phyloP scores from a whole-genome alignment of 352 stramenopile species.

The Nothophytophthora sp. region DNA sequence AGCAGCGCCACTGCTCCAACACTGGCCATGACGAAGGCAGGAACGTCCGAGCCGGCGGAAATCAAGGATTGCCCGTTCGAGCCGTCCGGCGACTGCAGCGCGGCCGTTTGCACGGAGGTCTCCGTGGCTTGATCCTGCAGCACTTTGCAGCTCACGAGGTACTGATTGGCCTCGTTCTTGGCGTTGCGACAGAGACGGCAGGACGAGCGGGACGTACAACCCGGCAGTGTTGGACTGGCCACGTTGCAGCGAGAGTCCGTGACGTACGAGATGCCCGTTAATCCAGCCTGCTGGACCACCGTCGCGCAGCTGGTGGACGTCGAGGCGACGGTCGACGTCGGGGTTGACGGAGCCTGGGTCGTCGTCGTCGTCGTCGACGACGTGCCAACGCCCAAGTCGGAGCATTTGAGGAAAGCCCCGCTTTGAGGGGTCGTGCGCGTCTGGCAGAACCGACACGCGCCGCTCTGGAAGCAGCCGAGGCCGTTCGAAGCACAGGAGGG shows the following conservation, averaged over 20 bases:
- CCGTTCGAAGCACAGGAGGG: slow-evolving; percentile 21
- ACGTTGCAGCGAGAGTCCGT: slow-evolving; percentile 39
- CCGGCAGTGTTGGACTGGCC: slow-evolving; percentile 22
- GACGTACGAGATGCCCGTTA: slow-evolving; percentile 47
- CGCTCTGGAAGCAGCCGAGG: slow-evolving; percentile 28
- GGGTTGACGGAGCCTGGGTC: slow-evolving; percentile 8
- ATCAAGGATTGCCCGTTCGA: too few relatives aligned
- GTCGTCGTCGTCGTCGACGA: slow-evolving; percentile 5
- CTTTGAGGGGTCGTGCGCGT: slow-evolving; percentile 24
- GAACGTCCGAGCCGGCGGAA: too few relatives aligned
- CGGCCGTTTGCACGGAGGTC: too few relatives aligned
- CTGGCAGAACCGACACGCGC: slow-evolving; percentile 45
- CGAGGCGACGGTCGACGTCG: slow-evolving; percentile 15
- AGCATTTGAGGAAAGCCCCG: slow-evolving; percentile 24
- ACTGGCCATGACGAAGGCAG: slow-evolving; percentile 7
- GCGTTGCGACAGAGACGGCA: slow-evolving; percentile 56
- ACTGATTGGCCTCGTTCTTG: slow-evolving; percentile 66
- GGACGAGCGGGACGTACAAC: slow-evolving; percentile 42
- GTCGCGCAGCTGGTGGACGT: slow-evolving; percentile 28
- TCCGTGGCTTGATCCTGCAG: slow-evolving; percentile 34
- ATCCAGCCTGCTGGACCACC: slow-evolving; percentile 24
- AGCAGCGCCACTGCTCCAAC: slow-evolving; percentile 19
- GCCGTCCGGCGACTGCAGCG: too few relatives aligned
- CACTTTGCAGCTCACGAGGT: slow-evolving; percentile 56
- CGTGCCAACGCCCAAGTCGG: slow-evolving; percentile 2